phyloP scores from a whole-genome alignment of 1,139 yeast genomes.

The Candida gigantensis region DNA sequence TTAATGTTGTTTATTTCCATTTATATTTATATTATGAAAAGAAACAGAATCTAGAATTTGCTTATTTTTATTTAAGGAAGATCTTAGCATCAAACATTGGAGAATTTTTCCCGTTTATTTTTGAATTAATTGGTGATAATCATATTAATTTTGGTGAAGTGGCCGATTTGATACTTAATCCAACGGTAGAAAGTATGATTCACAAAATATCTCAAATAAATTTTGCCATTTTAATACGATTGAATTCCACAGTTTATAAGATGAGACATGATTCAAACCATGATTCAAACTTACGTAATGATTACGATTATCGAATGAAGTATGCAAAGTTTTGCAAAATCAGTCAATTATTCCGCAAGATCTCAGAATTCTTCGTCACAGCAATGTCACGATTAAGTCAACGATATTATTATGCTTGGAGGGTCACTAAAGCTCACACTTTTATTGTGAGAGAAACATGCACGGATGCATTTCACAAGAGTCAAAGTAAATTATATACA shows the following conservation, averaged over 20 bases:
- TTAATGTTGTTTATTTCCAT: constrained; percentile 27
- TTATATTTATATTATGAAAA: constrained; percentile 32
- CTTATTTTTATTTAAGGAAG: constrained; percentile 35
- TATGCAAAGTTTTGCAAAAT: constrained; percentile 23
- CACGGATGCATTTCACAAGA: constrained; percentile 24
- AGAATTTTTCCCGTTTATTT: constrained; percentile 33
- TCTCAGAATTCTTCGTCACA: constrained; percentile 23
- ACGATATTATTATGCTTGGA: constrained; percentile 49
- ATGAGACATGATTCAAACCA: constrained; percentile 19
- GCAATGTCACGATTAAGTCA: constrained; percentile 24
- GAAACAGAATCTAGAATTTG: constrained; percentile 20
- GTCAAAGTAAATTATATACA: constrained; percentile 4
- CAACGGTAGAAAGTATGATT: constrained; percentile 28
- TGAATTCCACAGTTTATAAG: constrained; percentile 24
- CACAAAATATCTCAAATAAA: constrained; percentile 33
- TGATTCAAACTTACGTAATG: constrained; percentile 16
- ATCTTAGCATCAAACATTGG: constrained; percentile 22
- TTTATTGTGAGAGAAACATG: constrained; percentile 26
- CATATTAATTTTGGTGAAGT: constrained; percentile 32
- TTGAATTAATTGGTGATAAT: constrained; percentile 29
- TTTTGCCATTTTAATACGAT: constrained; percentile 22
- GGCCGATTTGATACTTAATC: constrained; percentile 41
- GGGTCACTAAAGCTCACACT: constrained; percentile 37
- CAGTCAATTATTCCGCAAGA: constrained; percentile 21
- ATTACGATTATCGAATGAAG: constrained; percentile 17